Evolutionary conservation across 2,329 filamentous ascomycete species (phyloP), one percentile per base, ranked within the genome.

Genomic region (Gyromitra esculenta): DNA sequence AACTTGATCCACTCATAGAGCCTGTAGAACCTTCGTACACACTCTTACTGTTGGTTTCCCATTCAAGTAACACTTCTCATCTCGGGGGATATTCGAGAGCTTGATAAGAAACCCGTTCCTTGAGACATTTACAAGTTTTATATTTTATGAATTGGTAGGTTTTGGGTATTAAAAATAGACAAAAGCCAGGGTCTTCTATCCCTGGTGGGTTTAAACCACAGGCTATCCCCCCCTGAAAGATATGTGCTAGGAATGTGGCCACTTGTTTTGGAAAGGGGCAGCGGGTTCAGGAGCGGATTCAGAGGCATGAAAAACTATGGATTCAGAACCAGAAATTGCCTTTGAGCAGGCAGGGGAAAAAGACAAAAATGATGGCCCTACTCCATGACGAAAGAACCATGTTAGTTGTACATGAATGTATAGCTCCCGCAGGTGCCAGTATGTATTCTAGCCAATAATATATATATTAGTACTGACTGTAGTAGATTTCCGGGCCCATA

Each of bases 61-160:
- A n/a, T n/a, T n/a, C n/a, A n/a, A n/a, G n/a, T n/a, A n/a, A n/a
- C n/a, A n/a, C n/a, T n/a, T n/a, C n/a, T n/a, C n/a, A n/a, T n/a
- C n/a, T n/a, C n/a, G n/a, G n/a, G n/a, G n/a, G n/a, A n/a, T n/a
- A n/a, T n/a, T n/a, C n/a, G n/a, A n/a, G n/a, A n/a, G n/a, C n/a
- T n/a, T n/a, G n/a, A n/a, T n/a, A n/a, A n/a, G n/a, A n/a, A n/a
- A n/a, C n/a, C n/a, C n/a, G n/a, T n/a, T n/a, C n/a, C n/a, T n/a
- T n/a, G n/a, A n/a, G n/a, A n/a, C n/a, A n/a, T 56, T 21, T 56
- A 2, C 21, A 56, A 56, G 18, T 56, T 25, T 11, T 56, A 9
- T 56, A 31, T 25, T 56, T 56, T 9, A 56, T 56, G 52, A 56
- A 56, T 56, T 56, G 52, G 5, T 21, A 56, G 5, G 2, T 56